Base-by-base conservation (phyloP, 805 yeast species). In the Kluyveromyces wickerhamii region DNA sequence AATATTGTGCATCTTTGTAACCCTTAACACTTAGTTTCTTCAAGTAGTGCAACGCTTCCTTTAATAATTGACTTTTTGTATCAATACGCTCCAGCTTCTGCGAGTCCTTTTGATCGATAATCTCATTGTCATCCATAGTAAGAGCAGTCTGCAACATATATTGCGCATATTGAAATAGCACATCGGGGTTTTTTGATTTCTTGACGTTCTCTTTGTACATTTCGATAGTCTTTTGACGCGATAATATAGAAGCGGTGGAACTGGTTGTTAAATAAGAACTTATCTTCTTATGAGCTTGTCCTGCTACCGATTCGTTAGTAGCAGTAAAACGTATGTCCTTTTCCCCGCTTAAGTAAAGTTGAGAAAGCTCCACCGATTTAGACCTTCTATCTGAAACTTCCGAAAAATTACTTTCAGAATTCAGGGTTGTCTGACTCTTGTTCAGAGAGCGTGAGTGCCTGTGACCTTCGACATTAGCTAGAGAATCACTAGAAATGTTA, bases 111-210 rank as follows among this genome's bases (percentile, higher is more conserved):
- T 27, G 26, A 5, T 36, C 17, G 10, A 16, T 30, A 15, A 27
- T 39, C 7, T 33, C 32, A 4, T 32, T 31, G 8, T 44, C 44
- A 10, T 63, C 76, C 40, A 80, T 67, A 13, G 80, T 61, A 34
- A 88, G 66, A 1, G 94, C 95, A 1, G 94, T 82, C 55, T 84
- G 89, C 34, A 86, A 62, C 78, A 84, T 79, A 56, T 82, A 85
- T 59, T 86, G 92, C 1, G 96, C 96, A 54, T 84, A 87, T 51
- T 86, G 86, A 57, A 86, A 85, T 47, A 87, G 71, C n/a, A 85
- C 79, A 13, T 72, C 75, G 0, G 95, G 94, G 51, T 89, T 95
- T 50, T 78, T 79, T 14, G 86, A 74, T 49, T 79, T 83, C 47
- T 79, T 79, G 4, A 94, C 95, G 52, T 85, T 88, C 44, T 79